Base-by-base conservation (phyloP, 2,329 filamentous ascomycete genomes). In the Ramularia collo-cygni region DNA sequence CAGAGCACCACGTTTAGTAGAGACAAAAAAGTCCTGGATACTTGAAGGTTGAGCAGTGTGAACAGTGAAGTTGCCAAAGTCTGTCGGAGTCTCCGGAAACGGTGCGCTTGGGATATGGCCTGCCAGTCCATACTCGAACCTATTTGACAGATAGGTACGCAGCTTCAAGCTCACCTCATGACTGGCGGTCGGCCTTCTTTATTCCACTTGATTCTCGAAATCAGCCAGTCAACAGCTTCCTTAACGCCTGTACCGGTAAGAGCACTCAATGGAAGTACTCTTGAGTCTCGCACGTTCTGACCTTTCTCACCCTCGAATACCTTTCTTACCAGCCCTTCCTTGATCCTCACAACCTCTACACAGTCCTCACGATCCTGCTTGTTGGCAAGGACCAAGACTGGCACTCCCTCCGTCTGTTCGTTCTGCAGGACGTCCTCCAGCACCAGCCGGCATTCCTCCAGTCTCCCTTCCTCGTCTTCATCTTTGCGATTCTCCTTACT, bases 301-400 rank as follows among this genome's bases (percentile, higher is more conserved):
- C 87, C 87, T 67, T 90, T 92, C 60, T 94, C 86, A 14, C 92
- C 86, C 69, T 96, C 89, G 69, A 95, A 92, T 15, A 98, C 89
- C 68, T 85, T 88, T 66, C 94, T 83, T 37, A 98, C 89, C 39
- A 96, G 72, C 0, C 90, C 92, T 64, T 98, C 92, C 67, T 98
- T 98, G 60, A 98, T 95, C 50, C 88, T 74, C 44, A 96, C 90
- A 2, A 95, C 92, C 72, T 98, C 92, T 37, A 96, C 85, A 54
- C 90, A 96, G 64, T 96, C 92, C 65, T 98, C 92, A 2, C 90
- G 72, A 63, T 98, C 92, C 68, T 98, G 92, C 67, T 98, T 98
- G 63, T 98, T 98, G 46, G 92, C 92, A 50, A 98, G 68, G 35
- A 98, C 85, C 40, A 98, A 68, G 40, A 98, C 73, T 15, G 92